phyloP scores from a whole-genome alignment of 192 early-diverging fungal species.

The Spizellomyces sp. region DNA sequence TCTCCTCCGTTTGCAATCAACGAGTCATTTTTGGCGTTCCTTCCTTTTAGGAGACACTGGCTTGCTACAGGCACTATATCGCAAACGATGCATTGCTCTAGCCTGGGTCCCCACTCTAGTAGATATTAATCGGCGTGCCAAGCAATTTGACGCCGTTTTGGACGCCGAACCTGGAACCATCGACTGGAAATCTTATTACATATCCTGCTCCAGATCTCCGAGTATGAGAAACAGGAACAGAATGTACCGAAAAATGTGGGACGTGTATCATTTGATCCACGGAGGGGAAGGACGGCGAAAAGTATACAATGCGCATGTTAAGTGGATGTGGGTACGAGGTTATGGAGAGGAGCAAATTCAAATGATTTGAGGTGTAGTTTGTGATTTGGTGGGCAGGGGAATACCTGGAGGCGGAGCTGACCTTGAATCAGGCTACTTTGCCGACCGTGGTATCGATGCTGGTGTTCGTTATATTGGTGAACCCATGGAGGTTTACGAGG shows the following conservation, averaged over 20 bases:
- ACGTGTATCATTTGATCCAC: neutral
- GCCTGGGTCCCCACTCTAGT: neutral
- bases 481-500: no score
- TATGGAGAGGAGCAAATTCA: no score
- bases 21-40: constrained; percentile 1
- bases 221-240: constrained; percentile 1
- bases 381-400: no score
- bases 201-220: neutral
- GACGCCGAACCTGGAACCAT: neutral
- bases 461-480: no score
- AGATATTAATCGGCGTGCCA: neutral
- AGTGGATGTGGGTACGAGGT: no score
- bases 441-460: no score
- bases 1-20: neutral
- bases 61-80: neutral
- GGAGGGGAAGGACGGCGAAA: neutral
- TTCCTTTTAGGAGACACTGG: neutral
- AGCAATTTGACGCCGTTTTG: neutral
- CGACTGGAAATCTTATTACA: constrained; percentile 1
- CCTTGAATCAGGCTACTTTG: no score
- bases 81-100: neutral
- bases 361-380: no score
- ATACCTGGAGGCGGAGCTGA: no score
- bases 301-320: neutral
- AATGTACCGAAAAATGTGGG: neutral